Evolutionary conservation across 176 grass and related monocot species (phyloP).

Genomic region (bread wheat (Triticum aestivum)): IWGSC_CS_RefSeq_v2.1 NC_057807.1:3294864-3295363

Average conservation of each 20-base stretch:
- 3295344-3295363: too few species aligned
- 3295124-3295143: too few species aligned
- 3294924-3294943: not conserved
- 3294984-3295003: not conserved
- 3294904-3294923: not conserved
- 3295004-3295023: not conserved
- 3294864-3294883: not conserved
- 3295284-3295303: not conserved
- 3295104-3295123: not conserved
- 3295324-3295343: too few species aligned
- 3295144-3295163: not conserved
- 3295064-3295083: not conserved
- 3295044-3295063: slow-evolving; percentile 19
- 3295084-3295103: not conserved
- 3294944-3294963: too few species aligned
- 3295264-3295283: not conserved
- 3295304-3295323: too few species aligned
- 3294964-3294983: not conserved
- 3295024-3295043: not conserved
- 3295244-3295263: not conserved
- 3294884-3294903: slow-evolving; percentile 23
- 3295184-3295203: not conserved
- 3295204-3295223: too few species aligned
- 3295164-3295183: not conserved
- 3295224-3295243: slow-evolving; percentile 2